Conservation (phyloP, 345 rosid genomes). For the Eucalyptus fibrosa region DNA sequence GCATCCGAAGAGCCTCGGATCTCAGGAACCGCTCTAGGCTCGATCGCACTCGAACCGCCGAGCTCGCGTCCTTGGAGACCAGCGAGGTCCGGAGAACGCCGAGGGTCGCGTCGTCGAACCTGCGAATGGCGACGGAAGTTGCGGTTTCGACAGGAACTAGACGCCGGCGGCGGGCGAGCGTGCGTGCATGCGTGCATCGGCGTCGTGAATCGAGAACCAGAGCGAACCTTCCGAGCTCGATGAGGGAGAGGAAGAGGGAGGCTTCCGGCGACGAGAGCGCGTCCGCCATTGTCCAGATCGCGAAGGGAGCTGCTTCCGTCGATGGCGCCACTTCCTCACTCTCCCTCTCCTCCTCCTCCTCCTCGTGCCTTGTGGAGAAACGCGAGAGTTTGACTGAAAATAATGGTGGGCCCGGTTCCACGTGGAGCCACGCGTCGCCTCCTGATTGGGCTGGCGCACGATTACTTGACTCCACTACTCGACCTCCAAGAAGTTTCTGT, state of each 20-base stretch:
- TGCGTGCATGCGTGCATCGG: neutral
- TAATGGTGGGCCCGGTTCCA: too few relatives aligned
- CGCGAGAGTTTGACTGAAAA: too few relatives aligned
- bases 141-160: neutral
- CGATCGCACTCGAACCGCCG: conserved; percentile 19
- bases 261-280: conserved; percentile 2
- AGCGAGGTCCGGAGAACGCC: conserved; percentile 38
- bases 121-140: neutral
- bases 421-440: too few relatives aligned
- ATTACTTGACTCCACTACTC: too few relatives aligned
- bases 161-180: neutral
- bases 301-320: neutral
- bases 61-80: conserved; percentile 35
- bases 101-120: conserved; percentile 47
- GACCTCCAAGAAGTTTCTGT: too few relatives aligned
- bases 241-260: conserved; percentile 32
- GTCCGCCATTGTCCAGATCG: neutral
- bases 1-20: conserved; percentile 21
- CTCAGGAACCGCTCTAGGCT: conserved; percentile 35
- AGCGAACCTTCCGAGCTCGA: conserved; percentile 30
- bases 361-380: too few relatives aligned
- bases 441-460: too few relatives aligned
- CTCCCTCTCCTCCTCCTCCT: too few relatives aligned
- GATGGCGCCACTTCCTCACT: neutral
- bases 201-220: neutral